Conservation (phyloP, 2,329 filamentous ascomycete species). For the Sporothrix pallida region DNA sequence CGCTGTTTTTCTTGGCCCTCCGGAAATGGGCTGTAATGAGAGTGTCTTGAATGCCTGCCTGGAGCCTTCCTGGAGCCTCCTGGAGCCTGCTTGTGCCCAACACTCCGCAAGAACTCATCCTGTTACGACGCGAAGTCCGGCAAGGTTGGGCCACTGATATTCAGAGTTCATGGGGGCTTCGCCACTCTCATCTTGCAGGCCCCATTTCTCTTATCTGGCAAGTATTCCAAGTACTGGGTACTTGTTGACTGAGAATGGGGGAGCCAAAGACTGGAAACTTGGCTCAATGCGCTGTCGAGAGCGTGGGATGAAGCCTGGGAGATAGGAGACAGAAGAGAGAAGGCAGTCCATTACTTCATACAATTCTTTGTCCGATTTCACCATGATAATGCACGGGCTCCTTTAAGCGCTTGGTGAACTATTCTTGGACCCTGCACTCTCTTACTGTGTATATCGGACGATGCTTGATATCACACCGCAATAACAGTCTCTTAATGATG, state of each 20-base stretch:
- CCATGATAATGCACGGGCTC: neutral
- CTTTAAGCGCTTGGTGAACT: neutral
- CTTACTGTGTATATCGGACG: neutral
- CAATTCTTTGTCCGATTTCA: neutral
- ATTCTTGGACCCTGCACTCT: too few species aligned
- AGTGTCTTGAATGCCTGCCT: neutral
- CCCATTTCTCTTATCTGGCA: neutral
- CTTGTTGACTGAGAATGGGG: too few species aligned
- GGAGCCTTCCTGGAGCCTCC: too few species aligned
- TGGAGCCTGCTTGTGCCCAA: neutral
- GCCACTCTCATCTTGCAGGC: constrained; percentile 6
- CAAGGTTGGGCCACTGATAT: constrained; percentile 1
- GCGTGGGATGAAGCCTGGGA: neutral
- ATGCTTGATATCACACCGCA: neutral
- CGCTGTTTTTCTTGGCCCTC: neutral
- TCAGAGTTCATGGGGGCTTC: neutral
- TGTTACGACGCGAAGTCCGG: neutral
- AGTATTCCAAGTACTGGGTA: neutral
- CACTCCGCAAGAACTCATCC: neutral
- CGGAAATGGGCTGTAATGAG: constrained; percentile 13
- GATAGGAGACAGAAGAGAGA: too few species aligned
- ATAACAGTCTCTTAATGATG: too few species aligned
- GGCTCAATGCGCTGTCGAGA: neutral
- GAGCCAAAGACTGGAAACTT: too few species aligned
- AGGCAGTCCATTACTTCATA: too few species aligned